Evolutionary conservation across 208 protist genomes (phyloP).

Genomic region (Angomonas ambiguus): DNA sequence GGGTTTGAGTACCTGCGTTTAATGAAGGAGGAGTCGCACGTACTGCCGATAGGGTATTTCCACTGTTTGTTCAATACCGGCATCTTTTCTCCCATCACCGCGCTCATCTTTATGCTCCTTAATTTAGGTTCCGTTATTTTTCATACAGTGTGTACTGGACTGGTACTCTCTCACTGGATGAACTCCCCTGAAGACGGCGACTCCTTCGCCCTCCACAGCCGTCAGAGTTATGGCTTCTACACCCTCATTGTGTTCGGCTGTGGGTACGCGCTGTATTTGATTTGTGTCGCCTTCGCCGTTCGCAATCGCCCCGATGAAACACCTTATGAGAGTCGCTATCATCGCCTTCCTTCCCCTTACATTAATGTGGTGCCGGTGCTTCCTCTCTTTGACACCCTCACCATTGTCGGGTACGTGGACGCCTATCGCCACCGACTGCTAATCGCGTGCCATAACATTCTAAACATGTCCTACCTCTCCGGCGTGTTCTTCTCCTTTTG

Average conservation of each 20-base stretch:
- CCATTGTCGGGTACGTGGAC: conserved; percentile 37
- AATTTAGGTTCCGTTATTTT: conserved; percentile 39
- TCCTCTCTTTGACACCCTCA: conserved; percentile 66
- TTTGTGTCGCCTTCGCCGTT: conserved; percentile 58
- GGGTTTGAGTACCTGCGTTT: conserved; percentile 81
- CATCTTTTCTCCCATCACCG: not conserved
- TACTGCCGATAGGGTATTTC: conserved; percentile 37
- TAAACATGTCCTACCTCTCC: conserved; percentile 45
- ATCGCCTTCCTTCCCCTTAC: conserved; percentile 49
- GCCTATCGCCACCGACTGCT: conserved; percentile 24
- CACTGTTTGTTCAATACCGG: conserved; percentile 15
- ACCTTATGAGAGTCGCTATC: conserved; percentile 27
- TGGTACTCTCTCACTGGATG: conserved; percentile 49
- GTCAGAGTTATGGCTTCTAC: conserved; percentile 51
- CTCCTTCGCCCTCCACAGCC: not conserved
- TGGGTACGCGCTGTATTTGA: conserved; percentile 60
- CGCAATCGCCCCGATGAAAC: conserved; percentile 37
- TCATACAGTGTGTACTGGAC: conserved; percentile 35
- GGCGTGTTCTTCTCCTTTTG: conserved; percentile 42
- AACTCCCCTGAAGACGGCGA: conserved; percentile 6
- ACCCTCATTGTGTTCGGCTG: conserved; percentile 58
- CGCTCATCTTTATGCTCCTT: conserved; percentile 26
- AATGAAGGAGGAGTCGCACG: conserved; percentile 57
- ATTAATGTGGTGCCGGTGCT: conserved; percentile 52
- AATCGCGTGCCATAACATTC: conserved; percentile 55